A percentile compares a stretch with the other conserved stretches of the same genome.
Conservation (phyloP, 495 filamentous ascomycete species). For the Aspergillus mulundensis region DNA sequence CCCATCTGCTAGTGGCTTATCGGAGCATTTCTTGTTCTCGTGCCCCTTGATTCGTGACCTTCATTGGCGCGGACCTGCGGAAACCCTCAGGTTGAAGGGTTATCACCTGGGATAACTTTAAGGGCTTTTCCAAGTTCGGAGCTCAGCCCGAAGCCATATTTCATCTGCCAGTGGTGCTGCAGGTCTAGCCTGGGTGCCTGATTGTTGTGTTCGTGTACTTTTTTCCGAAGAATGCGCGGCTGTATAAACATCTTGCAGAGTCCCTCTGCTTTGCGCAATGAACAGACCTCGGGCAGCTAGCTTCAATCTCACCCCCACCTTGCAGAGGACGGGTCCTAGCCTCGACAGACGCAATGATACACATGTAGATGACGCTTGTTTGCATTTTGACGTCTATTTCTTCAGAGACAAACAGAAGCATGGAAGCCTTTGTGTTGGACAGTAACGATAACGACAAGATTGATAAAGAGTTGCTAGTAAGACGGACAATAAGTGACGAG, state of each 20-base stretch:
- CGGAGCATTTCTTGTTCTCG: slow-evolving; percentile 1
- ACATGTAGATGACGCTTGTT: not conserved
- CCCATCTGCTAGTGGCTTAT: not conserved
- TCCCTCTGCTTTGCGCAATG: not conserved
- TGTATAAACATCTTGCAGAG: not conserved
- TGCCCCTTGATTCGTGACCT: slow-evolving; percentile 13
- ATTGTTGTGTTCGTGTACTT: not conserved
- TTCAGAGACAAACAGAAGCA: not conserved
- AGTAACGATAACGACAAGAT: not conserved
- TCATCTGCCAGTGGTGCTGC: not conserved
- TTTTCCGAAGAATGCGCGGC: not conserved
- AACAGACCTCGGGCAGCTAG: not conserved
- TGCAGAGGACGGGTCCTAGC: not conserved
- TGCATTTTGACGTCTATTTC: not conserved
- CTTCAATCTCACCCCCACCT: not conserved
- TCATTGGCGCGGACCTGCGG: slow-evolving; percentile 6
- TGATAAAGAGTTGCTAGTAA: not conserved
- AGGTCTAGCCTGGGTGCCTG: not conserved
- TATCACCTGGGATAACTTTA: slow-evolving; percentile 3
- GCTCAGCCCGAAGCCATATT: not conserved
- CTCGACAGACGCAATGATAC: not conserved
- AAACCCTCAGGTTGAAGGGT: not conserved
- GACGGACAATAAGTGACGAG: not conserved
- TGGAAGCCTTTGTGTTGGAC: not conserved
- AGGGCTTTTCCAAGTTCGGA: not conserved